Base-by-base conservation (phyloP, 2,329 filamentous ascomycete species). In the Trichoderma koningii region DNA sequence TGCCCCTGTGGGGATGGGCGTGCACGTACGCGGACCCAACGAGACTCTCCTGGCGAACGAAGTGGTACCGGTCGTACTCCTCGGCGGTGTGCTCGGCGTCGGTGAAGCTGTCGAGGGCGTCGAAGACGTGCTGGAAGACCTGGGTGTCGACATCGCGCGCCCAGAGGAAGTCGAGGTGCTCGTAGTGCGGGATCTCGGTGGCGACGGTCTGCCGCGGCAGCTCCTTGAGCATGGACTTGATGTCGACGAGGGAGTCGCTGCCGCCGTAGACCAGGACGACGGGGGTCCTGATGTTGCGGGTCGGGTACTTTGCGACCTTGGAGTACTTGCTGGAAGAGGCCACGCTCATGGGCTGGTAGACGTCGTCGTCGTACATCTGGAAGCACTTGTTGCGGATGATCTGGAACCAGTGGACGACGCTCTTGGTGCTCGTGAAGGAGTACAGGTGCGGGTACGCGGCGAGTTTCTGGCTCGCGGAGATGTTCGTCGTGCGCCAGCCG, bases 401-500 rank as follows among this genome's bases (percentile, higher is more conserved):
- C 75, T 99, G 95, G 76, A 99, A 99, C 95, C 95, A 99, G 75
- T 99, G 95, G 0, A 99, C 95, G 9, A 99, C 93, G 21, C 89
- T 93, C 78, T 99, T 99, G 65, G 93, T 97, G 75, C 92, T 96
- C 0, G 94, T 97, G 76, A 94, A 98, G 0, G 93, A 97, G 80
- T 97, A 99, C 0, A 99, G 81, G 79, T 99, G 95, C 10, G 94
- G 90, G 75, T 99, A 99, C 1, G 93, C 93, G 2, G 95, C 95
- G 19, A 99, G 85, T 74, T 99, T 99, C 77, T 99, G 95, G 65
- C 89, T 88, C 0, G 87, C 80, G 9, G 87, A 87, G 67, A 99
- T 97, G 75, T 98, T 99, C 66, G 82, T 81, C 4, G 89, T 90
- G 67, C 85, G 87, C 95, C 95, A 99, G 71, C 91, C 89, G 77